Conservation (phyloP, 2,329 filamentous ascomycete species). For the Botryotinia calthae region DNA sequence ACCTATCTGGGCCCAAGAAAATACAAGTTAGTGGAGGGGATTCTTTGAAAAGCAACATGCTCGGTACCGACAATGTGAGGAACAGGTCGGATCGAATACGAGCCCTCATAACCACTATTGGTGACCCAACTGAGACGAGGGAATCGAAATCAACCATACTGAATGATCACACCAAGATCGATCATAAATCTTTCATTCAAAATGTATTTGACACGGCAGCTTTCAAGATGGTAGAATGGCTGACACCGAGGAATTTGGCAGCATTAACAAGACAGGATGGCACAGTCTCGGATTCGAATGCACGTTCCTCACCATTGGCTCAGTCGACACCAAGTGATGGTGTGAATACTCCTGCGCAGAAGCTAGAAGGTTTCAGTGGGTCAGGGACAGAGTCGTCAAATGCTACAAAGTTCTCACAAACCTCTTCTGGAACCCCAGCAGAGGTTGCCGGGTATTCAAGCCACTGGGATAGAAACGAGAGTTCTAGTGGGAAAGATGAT, state of each 20-base stretch:
- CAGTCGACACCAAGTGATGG: slow-evolving; percentile 7
- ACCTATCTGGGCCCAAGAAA: slow-evolving; percentile 9
- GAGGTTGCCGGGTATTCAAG: background rate
- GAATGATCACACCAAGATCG: slow-evolving; percentile 44
- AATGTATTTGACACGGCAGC: slow-evolving; percentile 64
- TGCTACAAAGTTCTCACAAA: background rate
- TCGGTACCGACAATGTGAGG: background rate
- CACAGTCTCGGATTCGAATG: background rate
- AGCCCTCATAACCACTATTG: background rate
- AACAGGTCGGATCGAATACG: background rate
- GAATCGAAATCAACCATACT: slow-evolving; percentile 16
- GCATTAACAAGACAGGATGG: slow-evolving; percentile 25
- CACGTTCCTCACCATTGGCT: background rate
- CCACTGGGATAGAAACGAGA: background rate
- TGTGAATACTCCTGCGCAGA: slow-evolving; percentile 3
- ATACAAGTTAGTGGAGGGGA: background rate
- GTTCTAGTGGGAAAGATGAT: background rate
- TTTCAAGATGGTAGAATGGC: slow-evolving; percentile 69
- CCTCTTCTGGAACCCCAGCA: background rate
- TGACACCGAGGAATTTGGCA: slow-evolving; percentile 52
- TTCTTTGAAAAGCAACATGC: background rate
- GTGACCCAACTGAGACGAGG: background rate
- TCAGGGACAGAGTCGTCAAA: background rate
- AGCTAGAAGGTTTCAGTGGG: background rate
- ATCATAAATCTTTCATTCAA: slow-evolving; percentile 61